phyloP scores from a whole-genome alignment of 1,139 yeast genomes.

The Magnusiomyces fungicola region DNA sequence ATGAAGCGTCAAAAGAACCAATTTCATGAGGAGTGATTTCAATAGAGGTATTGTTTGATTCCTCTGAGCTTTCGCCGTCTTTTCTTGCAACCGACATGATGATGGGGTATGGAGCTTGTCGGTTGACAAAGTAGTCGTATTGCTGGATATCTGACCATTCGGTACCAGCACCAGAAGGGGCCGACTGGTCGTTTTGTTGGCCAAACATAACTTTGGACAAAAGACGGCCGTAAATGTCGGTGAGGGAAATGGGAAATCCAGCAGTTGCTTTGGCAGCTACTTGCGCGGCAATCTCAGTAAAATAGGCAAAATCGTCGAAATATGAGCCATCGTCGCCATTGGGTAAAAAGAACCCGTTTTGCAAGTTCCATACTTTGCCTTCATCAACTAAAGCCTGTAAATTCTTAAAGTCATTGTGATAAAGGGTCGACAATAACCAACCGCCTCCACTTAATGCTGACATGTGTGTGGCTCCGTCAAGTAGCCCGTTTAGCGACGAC shows the following conservation, averaged over 20 bases:
- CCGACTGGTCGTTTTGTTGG: not conserved
- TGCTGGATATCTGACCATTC: slow-evolving; percentile 59
- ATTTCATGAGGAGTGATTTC: slow-evolving; percentile 78
- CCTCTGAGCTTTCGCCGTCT: slow-evolving; percentile 49
- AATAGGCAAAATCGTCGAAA: slow-evolving; percentile 23
- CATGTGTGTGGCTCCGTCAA: slow-evolving; percentile 65
- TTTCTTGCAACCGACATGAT: slow-evolving; percentile 70
- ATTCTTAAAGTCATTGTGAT: slow-evolving; percentile 75
- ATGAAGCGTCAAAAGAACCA: slow-evolving; percentile 83
- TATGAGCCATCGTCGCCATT: slow-evolving; percentile 32
- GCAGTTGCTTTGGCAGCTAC: slow-evolving; percentile 47
- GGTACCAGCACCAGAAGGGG: slow-evolving; percentile 30
- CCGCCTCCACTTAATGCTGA: slow-evolving; percentile 79
- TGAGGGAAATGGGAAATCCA: slow-evolving; percentile 60
- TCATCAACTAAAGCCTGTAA: slow-evolving; percentile 48
- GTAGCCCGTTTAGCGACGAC: slow-evolving; percentile 55
- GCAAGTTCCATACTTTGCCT: slow-evolving; percentile 59
- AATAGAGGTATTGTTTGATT: slow-evolving; percentile 61
- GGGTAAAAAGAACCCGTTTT: slow-evolving; percentile 30
- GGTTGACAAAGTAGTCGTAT: slow-evolving; percentile 43
- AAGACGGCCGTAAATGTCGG: slow-evolving; percentile 85
- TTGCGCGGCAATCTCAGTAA: slow-evolving; percentile 5
- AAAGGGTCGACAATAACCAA: slow-evolving; percentile 80
- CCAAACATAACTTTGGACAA: slow-evolving; percentile 61
- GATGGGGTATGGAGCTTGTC: slow-evolving; percentile 78